phyloP scores from a whole-genome alignment of 371 early-diverging fungal species.

The Mucor racemosus region DNA sequence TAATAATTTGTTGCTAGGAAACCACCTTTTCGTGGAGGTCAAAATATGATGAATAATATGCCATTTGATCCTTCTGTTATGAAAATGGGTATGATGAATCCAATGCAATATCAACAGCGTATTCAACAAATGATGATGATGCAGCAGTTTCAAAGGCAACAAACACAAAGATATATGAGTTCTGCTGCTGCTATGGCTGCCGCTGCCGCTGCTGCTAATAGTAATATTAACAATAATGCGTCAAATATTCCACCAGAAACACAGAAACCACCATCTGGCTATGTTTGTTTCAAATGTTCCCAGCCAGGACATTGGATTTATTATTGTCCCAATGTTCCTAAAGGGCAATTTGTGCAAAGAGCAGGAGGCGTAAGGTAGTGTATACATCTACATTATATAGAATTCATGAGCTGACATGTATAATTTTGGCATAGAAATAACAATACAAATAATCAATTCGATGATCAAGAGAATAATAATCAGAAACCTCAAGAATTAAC shows the following conservation, averaged over 20 bases:
- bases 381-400: not conserved
- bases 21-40: constrained; percentile 13
- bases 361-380: constrained; percentile 10
- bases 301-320: constrained; percentile 63
- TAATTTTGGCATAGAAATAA: not conserved
- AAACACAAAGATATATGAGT: constrained; percentile 30
- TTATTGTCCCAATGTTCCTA: constrained; percentile 58
- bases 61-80: constrained; percentile 37
- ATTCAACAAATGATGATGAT: constrained; percentile 45
- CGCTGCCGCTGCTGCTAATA: constrained; percentile 1
- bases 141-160: constrained; percentile 46
- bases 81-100: constrained; percentile 49
- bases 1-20: not conserved
- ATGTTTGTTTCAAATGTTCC: constrained; percentile 56
- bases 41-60: constrained; percentile 2
- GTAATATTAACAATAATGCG: not conserved
- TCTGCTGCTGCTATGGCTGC: constrained; percentile 23
- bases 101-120: constrained; percentile 33
- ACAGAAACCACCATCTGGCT: constrained; percentile 54
- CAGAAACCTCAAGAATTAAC: constrained; percentile 61
- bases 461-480: constrained; percentile 2
- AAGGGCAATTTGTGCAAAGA: constrained; percentile 51
- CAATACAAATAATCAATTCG: not conserved
- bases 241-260: constrained; percentile 51
- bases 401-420: not conserved